phyloP scores from a whole-genome alignment of 2,329 filamentous ascomycete species.

The Emergomyces pasteurianus region DNA sequence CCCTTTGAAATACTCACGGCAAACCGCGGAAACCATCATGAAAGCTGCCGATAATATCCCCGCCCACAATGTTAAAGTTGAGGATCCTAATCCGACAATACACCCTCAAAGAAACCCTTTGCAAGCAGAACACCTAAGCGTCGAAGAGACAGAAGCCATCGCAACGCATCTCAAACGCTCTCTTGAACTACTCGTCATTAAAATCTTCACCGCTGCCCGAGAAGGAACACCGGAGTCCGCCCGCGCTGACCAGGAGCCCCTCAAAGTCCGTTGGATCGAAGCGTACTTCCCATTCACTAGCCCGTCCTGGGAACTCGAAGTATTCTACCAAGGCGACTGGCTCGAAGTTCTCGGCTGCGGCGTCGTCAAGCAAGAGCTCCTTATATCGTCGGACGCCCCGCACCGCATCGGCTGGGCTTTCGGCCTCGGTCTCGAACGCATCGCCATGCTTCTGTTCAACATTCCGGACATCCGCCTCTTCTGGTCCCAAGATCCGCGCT shows the following conservation, averaged over 20 bases:
- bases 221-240: slow-evolving; percentile 37
- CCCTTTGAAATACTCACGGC: slow-evolving; percentile 21
- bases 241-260: slow-evolving; percentile 51
- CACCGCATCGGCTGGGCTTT: slow-evolving; percentile 86
- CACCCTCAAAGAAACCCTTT: slow-evolving; percentile 72
- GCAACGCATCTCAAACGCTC: slow-evolving; percentile 77
- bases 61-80: slow-evolving; percentile 60
- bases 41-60: slow-evolving; percentile 61
- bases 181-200: slow-evolving; percentile 77
- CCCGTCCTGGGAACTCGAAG: slow-evolving; percentile 90
- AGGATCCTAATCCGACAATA: slow-evolving; percentile 70
- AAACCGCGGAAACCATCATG: slow-evolving; percentile 51
- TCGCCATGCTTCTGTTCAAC: slow-evolving; percentile 93
- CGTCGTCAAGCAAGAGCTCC: slow-evolving; percentile 70
- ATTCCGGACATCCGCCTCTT: slow-evolving; percentile 95
- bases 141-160: slow-evolving; percentile 70
- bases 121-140: slow-evolving; percentile 57
- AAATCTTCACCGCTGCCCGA: slow-evolving; percentile 72
- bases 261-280: slow-evolving; percentile 87
- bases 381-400: slow-evolving; percentile 63
- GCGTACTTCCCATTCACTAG: slow-evolving; percentile 97
- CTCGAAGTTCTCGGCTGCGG: slow-evolving; percentile 92
- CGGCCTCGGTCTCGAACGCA: slow-evolving; percentile 82
- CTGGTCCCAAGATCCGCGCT: slow-evolving; percentile 78
- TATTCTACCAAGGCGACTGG: slow-evolving; percentile 91